A percentile compares a stretch with the other conserved stretches of the same genome.
Evolutionary conservation across 2,329 filamentous ascomycete species (phyloP).

Genomic region (Falciphora oryzae): DNA sequence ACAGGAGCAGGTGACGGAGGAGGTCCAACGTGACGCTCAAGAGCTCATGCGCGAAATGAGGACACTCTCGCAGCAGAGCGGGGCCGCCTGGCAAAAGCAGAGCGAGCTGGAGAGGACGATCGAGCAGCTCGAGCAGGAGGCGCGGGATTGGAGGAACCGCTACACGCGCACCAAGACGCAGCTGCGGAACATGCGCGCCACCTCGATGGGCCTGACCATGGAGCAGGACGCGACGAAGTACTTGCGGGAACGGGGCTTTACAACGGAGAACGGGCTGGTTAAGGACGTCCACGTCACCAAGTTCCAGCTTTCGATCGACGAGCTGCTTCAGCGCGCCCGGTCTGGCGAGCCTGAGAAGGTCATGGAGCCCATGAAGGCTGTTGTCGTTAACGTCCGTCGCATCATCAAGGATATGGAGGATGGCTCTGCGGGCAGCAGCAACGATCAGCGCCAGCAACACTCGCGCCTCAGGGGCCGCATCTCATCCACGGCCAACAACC

Average conservation of each 20-base stretch:
- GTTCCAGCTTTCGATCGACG: slow-evolving; percentile 92
- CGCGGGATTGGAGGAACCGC: slow-evolving; percentile 83
- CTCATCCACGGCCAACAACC: slow-evolving; percentile 88
- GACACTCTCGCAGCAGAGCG: slow-evolving; percentile 72
- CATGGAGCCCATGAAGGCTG: slow-evolving; percentile 79
- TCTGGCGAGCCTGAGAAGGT: slow-evolving; percentile 67
- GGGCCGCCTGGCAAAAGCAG: slow-evolving; percentile 74
- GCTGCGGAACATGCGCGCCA: slow-evolving; percentile 71
- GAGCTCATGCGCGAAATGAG: slow-evolving; percentile 88
- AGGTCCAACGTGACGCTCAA: slow-evolving; percentile 78
- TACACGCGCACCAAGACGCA: slow-evolving; percentile 88
- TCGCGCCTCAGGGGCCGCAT: slow-evolving; percentile 73
- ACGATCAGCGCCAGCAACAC: slow-evolving; percentile 50
- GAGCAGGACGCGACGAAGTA: slow-evolving; percentile 66
- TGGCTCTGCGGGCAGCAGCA: slow-evolving; percentile 43
- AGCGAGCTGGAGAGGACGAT: slow-evolving; percentile 71
- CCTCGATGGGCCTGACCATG: slow-evolving; percentile 66
- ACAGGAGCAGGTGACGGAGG: slow-evolving; percentile 78
- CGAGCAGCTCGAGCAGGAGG: slow-evolving; percentile 70
- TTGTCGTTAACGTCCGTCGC: slow-evolving; percentile 74
- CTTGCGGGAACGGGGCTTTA: slow-evolving; percentile 60
- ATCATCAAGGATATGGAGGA: slow-evolving; percentile 78
- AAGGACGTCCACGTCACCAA: slow-evolving; percentile 91
- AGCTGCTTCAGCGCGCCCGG: slow-evolving; percentile 73
- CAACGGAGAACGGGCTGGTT: slow-evolving; percentile 68